Evolutionary conservation across 768 basidiomycete genomes (phyloP), one percentile per base, ranked within the genome.

Genomic region (Cyathus striatus): DNA sequence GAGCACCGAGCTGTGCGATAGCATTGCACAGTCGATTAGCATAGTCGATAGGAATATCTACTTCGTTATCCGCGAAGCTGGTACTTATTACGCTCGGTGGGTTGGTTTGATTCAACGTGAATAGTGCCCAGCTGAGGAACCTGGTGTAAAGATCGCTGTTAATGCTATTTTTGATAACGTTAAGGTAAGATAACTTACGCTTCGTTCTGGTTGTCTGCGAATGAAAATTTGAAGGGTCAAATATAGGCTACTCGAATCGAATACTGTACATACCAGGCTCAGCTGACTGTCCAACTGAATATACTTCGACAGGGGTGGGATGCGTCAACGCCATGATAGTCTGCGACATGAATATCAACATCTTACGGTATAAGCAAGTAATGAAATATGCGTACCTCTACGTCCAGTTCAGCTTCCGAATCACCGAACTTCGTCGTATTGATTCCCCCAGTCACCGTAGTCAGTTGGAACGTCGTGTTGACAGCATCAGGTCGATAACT

Each of bases 1-100:
- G 69, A 9, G 62, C 65, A 9, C 35, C 35, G 10, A 36, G 35
- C 17, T 36, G 35, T 9, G 35, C 35, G 35, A 36, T 12, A 9
- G 35, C 6, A 18, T 9, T 36, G 18, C 35, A 36, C 35, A 36
- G 7, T 17, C 35, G 7, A 6, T 9, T 18, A 9, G 35, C 35
- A 17, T 36, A 36, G 6, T 36, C 35, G 10, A 10, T 6, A 9
- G 35, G 35, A 36, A 36, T 18, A 18, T 9, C 17, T 9, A 17
- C 10, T 36, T 36, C 35, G 10, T 9, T 36, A 36, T 36, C 35
- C 7, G 35, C 35, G 18, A 12, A 36, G 35, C 35, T 36, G 6
- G 35, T 36, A 18, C 35, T 36, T 6, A 36, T 12, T 9, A 36
- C 35, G 10, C 18, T 9, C 10, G 35, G 35, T 36, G 35, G 35